Conservation (phyloP, 495 filamentous ascomycete genomes). For the Talaromyces nanjingensis region DNA sequence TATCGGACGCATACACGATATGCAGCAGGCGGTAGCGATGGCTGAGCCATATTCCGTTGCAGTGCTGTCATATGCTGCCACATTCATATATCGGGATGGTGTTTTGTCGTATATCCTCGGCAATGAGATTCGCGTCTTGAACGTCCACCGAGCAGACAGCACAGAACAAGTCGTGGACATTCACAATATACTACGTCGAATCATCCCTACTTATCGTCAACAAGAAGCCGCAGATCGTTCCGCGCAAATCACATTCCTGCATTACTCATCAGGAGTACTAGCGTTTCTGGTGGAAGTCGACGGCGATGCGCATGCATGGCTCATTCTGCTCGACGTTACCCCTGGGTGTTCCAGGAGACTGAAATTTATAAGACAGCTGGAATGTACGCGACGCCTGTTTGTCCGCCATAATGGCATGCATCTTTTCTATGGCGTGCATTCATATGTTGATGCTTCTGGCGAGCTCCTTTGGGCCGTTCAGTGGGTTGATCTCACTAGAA, state of each 20-base stretch:
- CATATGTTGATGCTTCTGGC: constrained; percentile 40
- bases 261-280: constrained; percentile 55
- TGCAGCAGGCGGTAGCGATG: constrained; percentile 54
- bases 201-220: constrained; percentile 17
- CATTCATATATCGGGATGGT: constrained; percentile 58
- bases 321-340: constrained; percentile 53
- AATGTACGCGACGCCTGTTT: constrained; percentile 49
- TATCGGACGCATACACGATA: constrained; percentile 51
- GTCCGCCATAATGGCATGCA: constrained; percentile 59
- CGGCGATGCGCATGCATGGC: constrained; percentile 34
- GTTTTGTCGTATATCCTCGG: constrained; percentile 54
- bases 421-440: constrained; percentile 63
- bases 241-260: constrained; percentile 50
- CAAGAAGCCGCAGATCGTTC: constrained; percentile 20
- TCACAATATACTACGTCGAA: constrained; percentile 33
- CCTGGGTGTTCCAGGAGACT: constrained; percentile 15
- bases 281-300: constrained; percentile 41
- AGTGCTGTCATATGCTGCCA: constrained; percentile 51
- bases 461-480: constrained; percentile 55
- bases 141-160: constrained; percentile 45
- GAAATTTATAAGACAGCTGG: constrained; percentile 33
- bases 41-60: constrained; percentile 56
- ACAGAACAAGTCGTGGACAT: constrained; percentile 56
- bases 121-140: constrained; percentile 54
- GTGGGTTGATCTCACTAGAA: constrained; percentile 41